Percentiles rank a stretch among this genome's conserved stretches.
phyloP scores from a whole-genome alignment of 768 basidiomycete genomes.

The Russula brevipes region DNA sequence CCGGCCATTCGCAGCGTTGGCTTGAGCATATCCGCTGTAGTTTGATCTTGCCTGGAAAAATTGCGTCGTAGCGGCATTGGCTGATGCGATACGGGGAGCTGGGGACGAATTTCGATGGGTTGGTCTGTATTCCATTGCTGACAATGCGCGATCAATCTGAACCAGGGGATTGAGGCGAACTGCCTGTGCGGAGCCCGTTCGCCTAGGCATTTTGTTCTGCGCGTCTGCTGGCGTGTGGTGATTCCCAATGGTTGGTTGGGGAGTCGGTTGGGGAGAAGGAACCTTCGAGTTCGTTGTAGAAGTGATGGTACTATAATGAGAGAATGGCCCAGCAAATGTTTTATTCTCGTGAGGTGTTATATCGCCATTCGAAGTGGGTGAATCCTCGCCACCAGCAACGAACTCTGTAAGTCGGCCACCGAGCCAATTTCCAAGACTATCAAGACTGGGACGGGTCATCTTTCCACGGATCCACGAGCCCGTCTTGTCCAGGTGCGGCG shows the following conservation, averaged over 20 bases:
- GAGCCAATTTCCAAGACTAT: slow-evolving; percentile 87
- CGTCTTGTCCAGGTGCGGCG: slow-evolving; percentile 68
- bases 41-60: slow-evolving; percentile 42
- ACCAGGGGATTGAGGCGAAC: slow-evolving; percentile 43
- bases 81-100: slow-evolving; percentile 49
- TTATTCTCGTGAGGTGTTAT: slow-evolving; percentile 38
- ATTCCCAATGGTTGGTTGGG: slow-evolving; percentile 45
- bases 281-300: slow-evolving; percentile 73
- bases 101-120: slow-evolving; percentile 44
- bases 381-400: slow-evolving; percentile 76
- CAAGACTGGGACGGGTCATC: slow-evolving; percentile 84
- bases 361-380: slow-evolving; percentile 28
- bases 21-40: slow-evolving; percentile 27
- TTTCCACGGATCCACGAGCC: slow-evolving; percentile 86
- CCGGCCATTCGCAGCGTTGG: not conserved
- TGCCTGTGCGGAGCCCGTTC: slow-evolving; percentile 69
- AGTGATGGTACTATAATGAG: slow-evolving; percentile 89
- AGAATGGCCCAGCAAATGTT: slow-evolving; percentile 72
- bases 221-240: slow-evolving; percentile 31
- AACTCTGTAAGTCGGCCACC: slow-evolving; percentile 91
- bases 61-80: slow-evolving; percentile 47
- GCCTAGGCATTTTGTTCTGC: slow-evolving; percentile 41
- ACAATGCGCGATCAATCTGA: slow-evolving; percentile 66
- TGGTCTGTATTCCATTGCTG: slow-evolving; percentile 70
- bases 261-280: slow-evolving; percentile 67